Evolutionary conservation across 179 eudicot species (phyloP).

Genomic region (Spinacia oleracea): DNA sequence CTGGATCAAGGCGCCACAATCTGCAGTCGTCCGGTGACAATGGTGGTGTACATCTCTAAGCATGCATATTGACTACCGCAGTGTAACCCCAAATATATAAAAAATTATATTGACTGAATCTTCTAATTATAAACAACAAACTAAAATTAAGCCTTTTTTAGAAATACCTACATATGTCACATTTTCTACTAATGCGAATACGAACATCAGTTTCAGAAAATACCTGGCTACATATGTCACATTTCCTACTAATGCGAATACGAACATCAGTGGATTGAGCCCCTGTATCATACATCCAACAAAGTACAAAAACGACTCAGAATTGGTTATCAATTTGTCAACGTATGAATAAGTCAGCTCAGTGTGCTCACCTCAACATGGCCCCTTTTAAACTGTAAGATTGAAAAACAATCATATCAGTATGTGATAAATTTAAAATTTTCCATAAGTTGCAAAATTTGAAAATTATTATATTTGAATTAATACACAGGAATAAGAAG

Average conservation of each 20-base stretch:
- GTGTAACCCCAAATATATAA: background rate
- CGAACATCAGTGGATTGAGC: constrained; percentile 76
- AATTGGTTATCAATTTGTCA: background rate
- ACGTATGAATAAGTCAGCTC: background rate
- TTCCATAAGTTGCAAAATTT: background rate
- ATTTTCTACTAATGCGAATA: constrained; percentile 76
- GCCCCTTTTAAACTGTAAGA: constrained; percentile 61
- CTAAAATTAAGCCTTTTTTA: background rate
- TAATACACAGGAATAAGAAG: background rate
- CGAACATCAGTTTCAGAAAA: constrained; percentile 48
- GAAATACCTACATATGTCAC: constrained; percentile 66
- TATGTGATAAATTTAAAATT: background rate
- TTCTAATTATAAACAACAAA: background rate
- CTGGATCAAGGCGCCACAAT: too few relatives aligned
- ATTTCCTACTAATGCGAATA: constrained; percentile 77
- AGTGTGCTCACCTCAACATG: constrained; percentile 54
- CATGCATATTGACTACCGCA: too few relatives aligned
- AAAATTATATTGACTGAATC: background rate
- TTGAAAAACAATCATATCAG: background rate
- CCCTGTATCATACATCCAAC: constrained; percentile 51
- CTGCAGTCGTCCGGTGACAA: too few relatives aligned
- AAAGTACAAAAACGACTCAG: background rate
- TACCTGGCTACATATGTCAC: constrained; percentile 80
- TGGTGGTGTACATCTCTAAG: too few relatives aligned
- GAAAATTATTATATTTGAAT: background rate